These are phyloP conservation scores for Fusarium nematophilum DNA, from an alignment of 2,329 filamentous ascomycete genomes.

Conservation along the genomic window DNA sequence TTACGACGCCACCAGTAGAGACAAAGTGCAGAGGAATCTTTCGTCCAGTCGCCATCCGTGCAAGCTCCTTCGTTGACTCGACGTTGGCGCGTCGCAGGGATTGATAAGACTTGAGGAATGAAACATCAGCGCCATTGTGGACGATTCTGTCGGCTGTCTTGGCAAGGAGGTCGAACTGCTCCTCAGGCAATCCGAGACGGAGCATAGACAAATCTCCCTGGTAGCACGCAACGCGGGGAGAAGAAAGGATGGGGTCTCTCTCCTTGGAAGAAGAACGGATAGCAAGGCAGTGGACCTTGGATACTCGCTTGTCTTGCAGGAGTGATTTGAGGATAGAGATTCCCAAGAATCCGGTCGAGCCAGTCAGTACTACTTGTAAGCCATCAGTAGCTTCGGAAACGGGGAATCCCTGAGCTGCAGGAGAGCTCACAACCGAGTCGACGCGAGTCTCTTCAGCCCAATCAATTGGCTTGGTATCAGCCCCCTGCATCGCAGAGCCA, in stretches of 20 bases:
- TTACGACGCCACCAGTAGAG: slow-evolving; percentile 45
- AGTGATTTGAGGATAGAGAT: background rate
- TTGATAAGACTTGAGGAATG: slow-evolving; percentile 47
- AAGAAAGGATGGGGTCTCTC: background rate
- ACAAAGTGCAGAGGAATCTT: slow-evolving; percentile 52
- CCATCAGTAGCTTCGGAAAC: background rate
- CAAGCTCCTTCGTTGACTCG: slow-evolving; percentile 44
- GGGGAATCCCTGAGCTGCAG: background rate
- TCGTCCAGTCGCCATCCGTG: slow-evolving; percentile 31
- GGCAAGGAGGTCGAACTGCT: slow-evolving; percentile 44
- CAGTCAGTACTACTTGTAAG: background rate
- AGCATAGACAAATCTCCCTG: background rate
- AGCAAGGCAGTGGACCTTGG: slow-evolving; percentile 1
- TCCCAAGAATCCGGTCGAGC: slow-evolving; percentile 4
- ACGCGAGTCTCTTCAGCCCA: background rate
- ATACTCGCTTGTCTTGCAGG: background rate
- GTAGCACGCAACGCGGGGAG: background rate
- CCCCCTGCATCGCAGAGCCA: background rate
- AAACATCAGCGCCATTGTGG: slow-evolving; percentile 56
- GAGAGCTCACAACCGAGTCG: background rate
- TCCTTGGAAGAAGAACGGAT: background rate
- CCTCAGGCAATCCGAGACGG: background rate
- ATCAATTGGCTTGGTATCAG: background rate
- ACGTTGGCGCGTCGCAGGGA: slow-evolving; percentile 46
- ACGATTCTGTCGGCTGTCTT: slow-evolving; percentile 59